A percentile compares a stretch with the other conserved stretches of the same genome.
Evolutionary conservation across 177 flowering plant genomes (phyloP).

Genomic region (Vitis hybrid): DNA sequence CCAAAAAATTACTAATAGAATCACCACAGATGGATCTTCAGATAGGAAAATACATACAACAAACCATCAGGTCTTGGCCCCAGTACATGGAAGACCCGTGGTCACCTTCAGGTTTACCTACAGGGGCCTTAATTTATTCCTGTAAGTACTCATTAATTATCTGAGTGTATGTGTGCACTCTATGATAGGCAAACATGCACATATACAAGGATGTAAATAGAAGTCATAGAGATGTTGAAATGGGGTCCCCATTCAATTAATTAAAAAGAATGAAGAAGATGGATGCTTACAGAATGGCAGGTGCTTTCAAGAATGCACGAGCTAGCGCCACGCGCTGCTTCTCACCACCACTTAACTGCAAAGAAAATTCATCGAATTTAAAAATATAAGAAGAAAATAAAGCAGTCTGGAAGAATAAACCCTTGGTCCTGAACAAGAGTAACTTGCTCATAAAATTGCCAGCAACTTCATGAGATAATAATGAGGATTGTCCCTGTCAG

Average conservation of each 20-base stretch:
- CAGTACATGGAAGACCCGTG: no score
- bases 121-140: no score
- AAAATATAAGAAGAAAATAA: background rate
- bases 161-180: no score
- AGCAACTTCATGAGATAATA: background rate
- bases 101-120: no score
- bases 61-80: no score
- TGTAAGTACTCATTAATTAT: no score
- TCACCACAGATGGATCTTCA: no score
- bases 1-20: no score
- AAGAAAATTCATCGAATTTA: constrained; percentile 2
- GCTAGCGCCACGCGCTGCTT: constrained; percentile 98
- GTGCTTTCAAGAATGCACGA: constrained; percentile 88
- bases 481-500: background rate
- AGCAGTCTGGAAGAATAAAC: background rate
- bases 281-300: constrained; percentile 74
- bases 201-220: no score
- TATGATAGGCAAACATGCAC: background rate
- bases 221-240: background rate
- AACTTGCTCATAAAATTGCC: background rate
- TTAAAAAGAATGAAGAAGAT: background rate
- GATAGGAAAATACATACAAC: no score
- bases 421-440: background rate
- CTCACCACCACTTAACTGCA: constrained; percentile 98
- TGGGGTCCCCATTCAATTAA: background rate